Evolutionary conservation across 345 rosid species (phyloP).

Genomic region (Camelina hispida): DNA sequence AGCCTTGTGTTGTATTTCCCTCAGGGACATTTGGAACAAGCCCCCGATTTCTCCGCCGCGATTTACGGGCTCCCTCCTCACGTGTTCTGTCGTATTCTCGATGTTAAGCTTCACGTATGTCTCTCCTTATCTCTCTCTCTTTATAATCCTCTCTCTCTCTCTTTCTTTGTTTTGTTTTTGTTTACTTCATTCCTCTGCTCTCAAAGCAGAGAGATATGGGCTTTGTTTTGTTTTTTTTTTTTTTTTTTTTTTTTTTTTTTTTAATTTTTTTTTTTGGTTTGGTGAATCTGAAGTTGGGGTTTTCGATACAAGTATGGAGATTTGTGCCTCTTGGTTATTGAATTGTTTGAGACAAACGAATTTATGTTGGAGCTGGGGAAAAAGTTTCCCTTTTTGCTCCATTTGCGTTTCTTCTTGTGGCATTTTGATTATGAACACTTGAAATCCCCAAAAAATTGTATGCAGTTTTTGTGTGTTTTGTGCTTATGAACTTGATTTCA

Average conservation of each 20-base stretch:
- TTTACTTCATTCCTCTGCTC: conserved; percentile 1
- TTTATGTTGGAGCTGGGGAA: conserved; percentile 26
- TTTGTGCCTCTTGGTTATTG: conserved; percentile 32
- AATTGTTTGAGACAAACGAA: conserved; percentile 24
- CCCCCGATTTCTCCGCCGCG: conserved; percentile 70
- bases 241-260: not conserved
- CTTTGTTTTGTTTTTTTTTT: not conserved
- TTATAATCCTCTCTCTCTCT: not conserved
- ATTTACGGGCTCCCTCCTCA: conserved; percentile 71
- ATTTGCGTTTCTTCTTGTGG: not conserved
- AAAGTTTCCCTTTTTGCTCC: conserved; percentile 12
- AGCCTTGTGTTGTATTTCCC: conserved; percentile 85
- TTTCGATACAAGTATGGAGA: conserved; percentile 34
- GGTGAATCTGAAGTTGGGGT: conserved; percentile 32
- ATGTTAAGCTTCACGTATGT: conserved; percentile 89
- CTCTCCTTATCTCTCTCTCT: conserved; percentile 22
- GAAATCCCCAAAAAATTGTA: not conserved
- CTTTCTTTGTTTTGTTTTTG: not conserved
- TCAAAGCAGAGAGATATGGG: not conserved
- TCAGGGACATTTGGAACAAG: conserved; percentile 92
- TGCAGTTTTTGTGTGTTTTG: not conserved
- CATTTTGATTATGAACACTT: conserved; percentile 8
- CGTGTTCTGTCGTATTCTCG: conserved; percentile 88
- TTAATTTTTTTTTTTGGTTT: not conserved
- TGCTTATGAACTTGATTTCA: not conserved